Percentiles rank a stretch among this genome's conserved stretches.
Evolutionary conservation across 768 basidiomycete genomes (phyloP).

Genomic region (Mycena kentingensis): DNA sequence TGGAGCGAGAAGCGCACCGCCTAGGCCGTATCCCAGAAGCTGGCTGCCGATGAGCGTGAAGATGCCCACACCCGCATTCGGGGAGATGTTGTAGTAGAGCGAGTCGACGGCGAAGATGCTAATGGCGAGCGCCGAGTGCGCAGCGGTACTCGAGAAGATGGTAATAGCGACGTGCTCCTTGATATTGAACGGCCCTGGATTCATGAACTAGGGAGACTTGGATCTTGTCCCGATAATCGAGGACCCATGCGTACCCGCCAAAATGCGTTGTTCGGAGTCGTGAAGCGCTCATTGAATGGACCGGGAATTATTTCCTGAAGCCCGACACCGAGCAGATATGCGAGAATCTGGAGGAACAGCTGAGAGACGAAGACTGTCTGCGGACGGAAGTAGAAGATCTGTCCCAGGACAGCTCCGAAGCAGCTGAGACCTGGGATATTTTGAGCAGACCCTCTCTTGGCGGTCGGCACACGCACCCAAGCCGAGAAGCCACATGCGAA

Average conservation of each 20-base stretch:
- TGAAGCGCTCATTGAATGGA: conserved; percentile 25
- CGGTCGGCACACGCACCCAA: too few species aligned
- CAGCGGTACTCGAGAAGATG: conserved; percentile 57
- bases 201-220: conserved; percentile 53
- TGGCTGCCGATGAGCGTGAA: conserved; percentile 43
- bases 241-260: conserved; percentile 54
- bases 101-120: conserved; percentile 56
- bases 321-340: conserved; percentile 45
- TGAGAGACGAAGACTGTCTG: conserved; percentile 43
- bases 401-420: conserved; percentile 44
- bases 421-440: conserved; percentile 48
- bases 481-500: conserved; percentile 48
- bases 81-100: conserved; percentile 48
- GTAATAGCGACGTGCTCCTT: conserved; percentile 58
- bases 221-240: too few species aligned
- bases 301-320: conserved; percentile 35
- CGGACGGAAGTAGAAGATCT: conserved; percentile 45
- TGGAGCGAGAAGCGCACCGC: too few species aligned
- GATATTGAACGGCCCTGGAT: too few species aligned
- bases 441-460: too few species aligned
- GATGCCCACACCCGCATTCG: conserved; percentile 43
- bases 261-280: conserved; percentile 32
- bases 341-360: conserved; percentile 46
- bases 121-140: conserved; percentile 50
- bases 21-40: conserved; percentile 42